phyloP scores from a whole-genome alignment of 179 eudicot genomes.

The Beta lomatogona region DNA sequence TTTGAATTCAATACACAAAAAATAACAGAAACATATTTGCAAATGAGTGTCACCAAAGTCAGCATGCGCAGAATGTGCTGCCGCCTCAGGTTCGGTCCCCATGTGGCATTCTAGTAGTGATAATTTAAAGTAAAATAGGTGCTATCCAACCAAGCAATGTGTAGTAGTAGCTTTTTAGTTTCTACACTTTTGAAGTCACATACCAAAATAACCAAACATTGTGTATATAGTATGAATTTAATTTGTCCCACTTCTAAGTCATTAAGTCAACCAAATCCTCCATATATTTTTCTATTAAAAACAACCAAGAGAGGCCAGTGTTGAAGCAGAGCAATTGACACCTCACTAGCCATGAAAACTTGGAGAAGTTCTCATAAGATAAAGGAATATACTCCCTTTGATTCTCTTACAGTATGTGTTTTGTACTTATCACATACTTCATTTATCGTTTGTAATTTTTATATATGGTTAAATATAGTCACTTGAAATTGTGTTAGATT shows the following conservation, averaged over 20 bases:
- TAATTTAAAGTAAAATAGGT: conserved; percentile 26
- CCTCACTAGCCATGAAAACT: background rate
- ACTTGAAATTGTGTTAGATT: no score
- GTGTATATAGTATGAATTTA: background rate
- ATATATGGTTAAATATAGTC: no score
- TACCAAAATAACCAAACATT: background rate
- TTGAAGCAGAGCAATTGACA: background rate
- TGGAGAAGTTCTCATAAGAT: background rate
- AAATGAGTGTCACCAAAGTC: conserved; percentile 12
- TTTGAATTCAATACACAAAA: background rate
- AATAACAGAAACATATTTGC: conserved; percentile 12
- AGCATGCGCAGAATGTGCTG: conserved; percentile 29
- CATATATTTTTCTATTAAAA: background rate
- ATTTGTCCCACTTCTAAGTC: background rate
- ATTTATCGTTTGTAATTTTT: no score
- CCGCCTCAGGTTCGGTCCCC: conserved; percentile 23
- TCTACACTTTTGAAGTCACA: background rate
- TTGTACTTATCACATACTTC: no score
- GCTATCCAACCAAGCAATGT: conserved; percentile 36
- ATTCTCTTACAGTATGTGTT: no score
- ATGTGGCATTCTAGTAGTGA: conserved; percentile 22
- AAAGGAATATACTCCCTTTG: no score
- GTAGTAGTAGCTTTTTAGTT: background rate
- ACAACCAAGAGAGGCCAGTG: background rate
- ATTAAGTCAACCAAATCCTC: conserved; percentile 17